phyloP scores from a whole-genome alignment of 148 eudicot genomes.

The Polygonum aviculare region DNA sequence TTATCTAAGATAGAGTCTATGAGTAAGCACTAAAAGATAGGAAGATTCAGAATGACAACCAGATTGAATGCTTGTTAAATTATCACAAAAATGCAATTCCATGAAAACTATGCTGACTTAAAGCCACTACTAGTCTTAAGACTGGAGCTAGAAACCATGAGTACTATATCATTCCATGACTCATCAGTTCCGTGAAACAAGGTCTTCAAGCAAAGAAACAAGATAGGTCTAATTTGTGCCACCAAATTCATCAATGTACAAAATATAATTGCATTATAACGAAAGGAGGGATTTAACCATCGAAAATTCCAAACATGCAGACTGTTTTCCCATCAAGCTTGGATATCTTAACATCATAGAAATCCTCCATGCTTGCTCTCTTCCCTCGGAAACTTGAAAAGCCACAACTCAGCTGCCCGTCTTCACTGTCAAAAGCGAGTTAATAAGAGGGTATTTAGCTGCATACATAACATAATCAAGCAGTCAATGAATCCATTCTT shows the following conservation, averaged over 20 bases:
- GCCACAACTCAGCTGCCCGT: conserved; percentile 81
- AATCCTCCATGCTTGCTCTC: conserved; percentile 98
- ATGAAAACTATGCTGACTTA: not conserved
- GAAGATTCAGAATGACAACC: not conserved
- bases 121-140: not conserved
- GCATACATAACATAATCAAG: not conserved
- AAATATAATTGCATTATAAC: not conserved
- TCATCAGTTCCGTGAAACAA: not conserved
- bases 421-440: conserved; percentile 58
- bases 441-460: conserved; percentile 17
- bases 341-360: conserved; percentile 76
- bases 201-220: not conserved
- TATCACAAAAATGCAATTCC: not conserved
- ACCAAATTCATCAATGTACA: not conserved
- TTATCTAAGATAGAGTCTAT: not conserved
- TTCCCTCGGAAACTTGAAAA: conserved; percentile 92
- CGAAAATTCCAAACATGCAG: conserved; percentile 91
- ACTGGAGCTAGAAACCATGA: too few relatives aligned
- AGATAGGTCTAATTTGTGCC: not conserved
- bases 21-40: not conserved
- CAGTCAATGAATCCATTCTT: not conserved
- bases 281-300: conserved; percentile 45
- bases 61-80: not conserved
- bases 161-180: too few relatives aligned
- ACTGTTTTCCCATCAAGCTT: conserved; percentile 59